These are phyloP conservation scores for Globisporangium cystogenes DNA, from an alignment of 352 stramenopile species.

Conservation along the genomic window DNA sequence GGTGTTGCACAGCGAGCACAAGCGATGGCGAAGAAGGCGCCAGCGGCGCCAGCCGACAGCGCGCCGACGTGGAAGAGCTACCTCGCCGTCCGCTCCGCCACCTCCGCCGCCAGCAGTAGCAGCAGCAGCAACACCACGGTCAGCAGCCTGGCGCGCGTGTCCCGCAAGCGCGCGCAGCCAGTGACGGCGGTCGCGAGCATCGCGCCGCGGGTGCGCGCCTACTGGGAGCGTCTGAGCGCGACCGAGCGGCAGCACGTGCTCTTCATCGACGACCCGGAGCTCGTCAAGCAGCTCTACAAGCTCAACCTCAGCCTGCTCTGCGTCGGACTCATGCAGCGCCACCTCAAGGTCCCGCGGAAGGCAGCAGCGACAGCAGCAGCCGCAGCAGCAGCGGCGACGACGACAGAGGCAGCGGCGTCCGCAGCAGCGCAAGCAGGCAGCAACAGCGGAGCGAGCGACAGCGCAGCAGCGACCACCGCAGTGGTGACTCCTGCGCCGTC, in stretches of 20 bases:
- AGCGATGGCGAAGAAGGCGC: background rate
- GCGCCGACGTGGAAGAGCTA: constrained; percentile 72
- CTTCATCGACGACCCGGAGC: constrained; percentile 73
- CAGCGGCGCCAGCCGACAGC: background rate
- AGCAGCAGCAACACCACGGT: background rate
- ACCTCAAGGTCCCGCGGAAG: constrained; percentile 50
- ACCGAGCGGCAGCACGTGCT: constrained; percentile 70
- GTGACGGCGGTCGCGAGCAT: background rate
- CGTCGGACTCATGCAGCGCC: constrained; percentile 78
- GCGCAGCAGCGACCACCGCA: background rate
- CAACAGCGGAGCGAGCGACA: constrained; percentile 1
- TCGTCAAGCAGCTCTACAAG: constrained; percentile 86
- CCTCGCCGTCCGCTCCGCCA: constrained; percentile 27
- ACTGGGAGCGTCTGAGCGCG: constrained; percentile 62
- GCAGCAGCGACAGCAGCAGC: constrained; percentile 4
- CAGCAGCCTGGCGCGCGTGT: constrained; percentile 1
- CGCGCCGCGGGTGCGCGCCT: constrained; percentile 31
- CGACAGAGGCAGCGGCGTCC: background rate
- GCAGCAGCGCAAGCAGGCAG: background rate
- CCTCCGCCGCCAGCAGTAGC: background rate
- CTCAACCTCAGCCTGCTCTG: constrained; percentile 82
- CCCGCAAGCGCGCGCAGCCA: constrained; percentile 41
- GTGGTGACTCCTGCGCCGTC: constrained; percentile 3
- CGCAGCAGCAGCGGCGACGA: background rate
- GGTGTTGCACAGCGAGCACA: background rate